Evolutionary conservation across 768 basidiomycete species (phyloP).

Genomic region (Grammothele lineata): DNA sequence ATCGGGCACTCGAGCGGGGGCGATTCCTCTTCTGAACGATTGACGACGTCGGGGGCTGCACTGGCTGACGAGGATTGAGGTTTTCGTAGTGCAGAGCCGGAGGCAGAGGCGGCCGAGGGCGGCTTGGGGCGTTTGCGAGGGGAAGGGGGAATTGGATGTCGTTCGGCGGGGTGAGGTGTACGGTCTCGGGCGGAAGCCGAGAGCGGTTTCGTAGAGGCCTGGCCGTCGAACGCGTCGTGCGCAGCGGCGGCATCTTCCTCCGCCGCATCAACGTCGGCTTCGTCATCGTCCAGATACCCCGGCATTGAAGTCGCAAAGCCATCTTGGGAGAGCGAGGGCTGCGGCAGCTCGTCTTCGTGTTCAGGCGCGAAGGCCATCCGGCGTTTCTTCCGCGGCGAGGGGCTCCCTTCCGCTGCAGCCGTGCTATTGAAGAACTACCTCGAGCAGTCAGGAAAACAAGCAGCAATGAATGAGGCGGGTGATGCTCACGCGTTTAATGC

Average conservation of each 20-base stretch:
- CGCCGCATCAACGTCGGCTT: conserved; percentile 1
- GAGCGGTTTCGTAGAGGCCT: too few relatives aligned
- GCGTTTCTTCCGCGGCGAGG: conserved; percentile 20
- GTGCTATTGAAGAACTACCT: conserved; percentile 66
- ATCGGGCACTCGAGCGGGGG: conserved; percentile 55
- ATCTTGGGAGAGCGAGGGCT: conserved; percentile 19
- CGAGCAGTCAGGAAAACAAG: too few relatives aligned
- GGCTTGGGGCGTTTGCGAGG: neutral
- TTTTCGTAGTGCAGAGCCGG: too few relatives aligned
- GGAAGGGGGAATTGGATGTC: too few relatives aligned
- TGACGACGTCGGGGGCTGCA: neutral
- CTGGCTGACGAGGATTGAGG: neutral
- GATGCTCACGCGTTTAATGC: conserved; percentile 65
- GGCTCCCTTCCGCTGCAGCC: conserved; percentile 15
- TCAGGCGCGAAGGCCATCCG: conserved; percentile 3
- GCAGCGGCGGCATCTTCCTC: conserved; percentile 4
- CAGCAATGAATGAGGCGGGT: neutral
- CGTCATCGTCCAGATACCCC: conserved; percentile 16
- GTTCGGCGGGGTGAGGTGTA: too few relatives aligned
- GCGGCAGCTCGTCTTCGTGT: neutral
- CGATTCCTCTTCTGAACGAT: neutral
- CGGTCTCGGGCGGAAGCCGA: too few relatives aligned
- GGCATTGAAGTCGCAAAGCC: conserved; percentile 26
- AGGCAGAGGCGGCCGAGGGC: neutral
- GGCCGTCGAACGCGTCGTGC: too few relatives aligned